Base-by-base conservation (phyloP, 2,329 filamentous ascomycete species). In the Macroventuria anomochaeta region DNA sequence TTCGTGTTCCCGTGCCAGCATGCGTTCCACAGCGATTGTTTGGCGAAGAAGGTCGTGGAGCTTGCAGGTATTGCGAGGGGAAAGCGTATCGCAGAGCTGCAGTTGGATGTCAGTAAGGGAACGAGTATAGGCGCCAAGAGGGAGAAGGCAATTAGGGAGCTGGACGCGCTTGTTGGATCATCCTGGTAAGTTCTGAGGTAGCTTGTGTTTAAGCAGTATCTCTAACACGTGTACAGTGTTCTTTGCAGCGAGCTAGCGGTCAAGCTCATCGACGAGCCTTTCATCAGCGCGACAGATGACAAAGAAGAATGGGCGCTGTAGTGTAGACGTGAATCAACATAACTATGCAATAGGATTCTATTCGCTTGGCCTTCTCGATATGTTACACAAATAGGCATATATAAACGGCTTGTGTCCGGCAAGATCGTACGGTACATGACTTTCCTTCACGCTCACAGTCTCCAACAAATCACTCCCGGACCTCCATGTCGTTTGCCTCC, bases 1-100 rank as follows among this genome's bases (percentile, higher is more conserved):
- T 99, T 97, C 65, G 95, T 99, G 15, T 99, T 99, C 63, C 95
- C 95, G 0, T 99, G 95, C 75, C 95, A 99, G 79, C 95, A 99
- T 76, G 90, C 93, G 3, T 99, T 99, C 70, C 95, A 99, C 75
- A 93, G 90, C 34, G 95, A 99, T 72, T 99, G 95, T 73, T 77
- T 99, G 41, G 93, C 91, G 0, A 88, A 86, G 66, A 89, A 89
- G 69, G 91, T 97, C 0, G 82, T 97, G 46, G 90, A 93, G 73
- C 88, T 91, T 61, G 87, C 88, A 1, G 91, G 91, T 0, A 80
- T 88, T 44, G 88, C 86, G 15, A 90, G 88, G 75, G 86, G 88
- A 13, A 88, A 88, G 72, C 83, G 90, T 62, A 97, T 99, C 63
- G 85, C 85, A 55, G 92, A 97, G 75, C 79, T 96, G 62, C 93